These are phyloP conservation scores for Cenchrus purpureus DNA, from an alignment of 176 grass and related monocot species.

Conservation along the genomic window DNA sequence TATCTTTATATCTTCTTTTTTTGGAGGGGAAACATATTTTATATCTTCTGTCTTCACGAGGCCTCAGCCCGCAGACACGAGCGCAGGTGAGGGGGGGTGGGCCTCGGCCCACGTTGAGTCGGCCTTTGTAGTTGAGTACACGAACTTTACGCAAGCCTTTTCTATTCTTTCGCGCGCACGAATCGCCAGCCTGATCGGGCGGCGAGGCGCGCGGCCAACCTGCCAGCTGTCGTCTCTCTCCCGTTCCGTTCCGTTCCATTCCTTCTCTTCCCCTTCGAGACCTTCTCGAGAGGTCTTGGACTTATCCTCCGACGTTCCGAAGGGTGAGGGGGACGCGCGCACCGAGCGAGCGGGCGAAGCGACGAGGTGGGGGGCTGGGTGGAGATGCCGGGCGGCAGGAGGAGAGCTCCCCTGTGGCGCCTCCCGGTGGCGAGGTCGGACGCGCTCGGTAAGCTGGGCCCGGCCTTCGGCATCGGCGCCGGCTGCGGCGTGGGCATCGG, in stretches of 20 bases:
- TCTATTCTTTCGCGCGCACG: neutral
- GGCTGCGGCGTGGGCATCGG: constrained; percentile 83
- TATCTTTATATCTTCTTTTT: no score
- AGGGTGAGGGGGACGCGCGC: neutral
- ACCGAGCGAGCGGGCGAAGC: neutral
- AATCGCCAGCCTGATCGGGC: constrained; percentile 1
- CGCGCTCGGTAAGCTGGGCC: constrained; percentile 75
- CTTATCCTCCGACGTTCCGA: neutral
- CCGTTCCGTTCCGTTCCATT: neutral
- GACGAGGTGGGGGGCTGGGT: neutral
- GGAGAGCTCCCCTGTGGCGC: constrained; percentile 57
- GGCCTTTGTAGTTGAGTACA: neutral
- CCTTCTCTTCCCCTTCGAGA: neutral
- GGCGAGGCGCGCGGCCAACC: neutral
- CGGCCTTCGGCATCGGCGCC: constrained; percentile 72
- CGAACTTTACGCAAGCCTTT: neutral
- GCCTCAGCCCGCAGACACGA: no score
- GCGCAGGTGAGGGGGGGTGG: neutral
- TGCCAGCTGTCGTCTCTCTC: neutral
- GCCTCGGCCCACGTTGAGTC: neutral
- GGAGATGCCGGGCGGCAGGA: constrained; percentile 50
- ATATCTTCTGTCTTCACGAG: no score
- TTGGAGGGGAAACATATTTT: no score
- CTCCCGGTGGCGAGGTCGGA: constrained; percentile 67
- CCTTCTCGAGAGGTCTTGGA: neutral